Evolutionary conservation across 2,329 filamentous ascomycete species (phyloP).

Genomic region (Hypocrella siamensis): DNA sequence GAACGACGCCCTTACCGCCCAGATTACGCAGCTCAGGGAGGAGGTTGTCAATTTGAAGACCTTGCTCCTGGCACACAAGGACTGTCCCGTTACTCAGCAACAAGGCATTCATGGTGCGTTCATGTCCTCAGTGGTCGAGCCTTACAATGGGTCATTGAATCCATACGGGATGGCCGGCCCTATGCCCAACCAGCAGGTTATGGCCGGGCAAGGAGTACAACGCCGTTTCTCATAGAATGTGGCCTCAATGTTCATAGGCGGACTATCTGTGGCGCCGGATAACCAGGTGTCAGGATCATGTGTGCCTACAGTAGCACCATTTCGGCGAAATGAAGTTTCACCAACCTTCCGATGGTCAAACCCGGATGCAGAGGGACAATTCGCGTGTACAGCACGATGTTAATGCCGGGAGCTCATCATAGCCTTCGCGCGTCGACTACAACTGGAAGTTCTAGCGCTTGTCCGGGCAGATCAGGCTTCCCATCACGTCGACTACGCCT

Average conservation of each 20-base stretch:
- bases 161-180: constrained; percentile 41
- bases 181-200: constrained; percentile 34
- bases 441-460: no score
- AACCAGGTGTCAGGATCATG: neutral
- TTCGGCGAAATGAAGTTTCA: no score
- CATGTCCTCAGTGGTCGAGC: constrained; percentile 40
- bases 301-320: no score
- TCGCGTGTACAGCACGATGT: no score
- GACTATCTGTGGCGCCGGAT: neutral
- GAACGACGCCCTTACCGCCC: constrained; percentile 73
- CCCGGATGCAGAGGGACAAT: no score
- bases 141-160: constrained; percentile 40
- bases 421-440: no score
- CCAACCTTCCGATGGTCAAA: no score
- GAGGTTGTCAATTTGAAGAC: constrained; percentile 95
- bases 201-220: constrained; percentile 37
- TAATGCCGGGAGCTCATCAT: no score
- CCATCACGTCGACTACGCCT: no score
- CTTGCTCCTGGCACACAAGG: constrained; percentile 82
- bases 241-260: neutral
- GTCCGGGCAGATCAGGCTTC: no score
- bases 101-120: constrained; percentile 47
- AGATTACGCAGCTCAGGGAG: constrained; percentile 72
- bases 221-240: constrained; percentile 39
- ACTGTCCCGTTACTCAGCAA: constrained; percentile 82